Evolutionary conservation across 129 eudicot species (phyloP), one percentile per base, ranked within the genome.

Genomic region (Scalesia atractyloides): DNA sequence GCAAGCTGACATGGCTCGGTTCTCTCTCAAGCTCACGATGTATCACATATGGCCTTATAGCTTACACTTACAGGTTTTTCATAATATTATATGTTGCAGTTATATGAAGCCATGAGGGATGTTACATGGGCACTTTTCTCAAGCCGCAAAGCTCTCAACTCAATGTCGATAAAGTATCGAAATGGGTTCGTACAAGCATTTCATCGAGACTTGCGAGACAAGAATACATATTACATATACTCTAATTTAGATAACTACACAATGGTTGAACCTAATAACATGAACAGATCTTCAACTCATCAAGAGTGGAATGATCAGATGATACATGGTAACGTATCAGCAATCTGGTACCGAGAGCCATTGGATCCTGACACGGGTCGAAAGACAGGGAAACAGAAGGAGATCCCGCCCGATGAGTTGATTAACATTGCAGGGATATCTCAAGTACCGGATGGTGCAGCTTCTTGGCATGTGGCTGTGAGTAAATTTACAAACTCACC

Each of bases 101-200:
- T 94, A 72, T 94, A 94, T 73, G 86, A 84, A 73, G 90, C 73
- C 50, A 94, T 94, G 98, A 86, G 73, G 78, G 97, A 90, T 49
- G 71, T 90, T 22, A 94, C 95, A 4, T 94, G 98, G 98, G 97
- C 98, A 6, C 73, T 90, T 39, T 94, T 94, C 73, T 85, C 93
- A 3, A 87, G 98, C 81, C 97, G 81, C 44, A 94, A 68, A 77
- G 96, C 98, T 70, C 91, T 94, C 39, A 83, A 86, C 53, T 84
- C 97, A 24, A 86, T 94, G 68, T 90, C 98, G 16, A 81, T 94
- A 68, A 90, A 86, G 64, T 94, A 94, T 80, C 84, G 82, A 71
- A 94, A 94, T 46, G 98, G 98, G 7, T 94, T 94, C 66, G 98
- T 94, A 66, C 98, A 94, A 78, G 98, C 97, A 37, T 94, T 94